Conservation (phyloP, 169 alveolate genomes). For the Cryptosporidium sp. region DNA sequence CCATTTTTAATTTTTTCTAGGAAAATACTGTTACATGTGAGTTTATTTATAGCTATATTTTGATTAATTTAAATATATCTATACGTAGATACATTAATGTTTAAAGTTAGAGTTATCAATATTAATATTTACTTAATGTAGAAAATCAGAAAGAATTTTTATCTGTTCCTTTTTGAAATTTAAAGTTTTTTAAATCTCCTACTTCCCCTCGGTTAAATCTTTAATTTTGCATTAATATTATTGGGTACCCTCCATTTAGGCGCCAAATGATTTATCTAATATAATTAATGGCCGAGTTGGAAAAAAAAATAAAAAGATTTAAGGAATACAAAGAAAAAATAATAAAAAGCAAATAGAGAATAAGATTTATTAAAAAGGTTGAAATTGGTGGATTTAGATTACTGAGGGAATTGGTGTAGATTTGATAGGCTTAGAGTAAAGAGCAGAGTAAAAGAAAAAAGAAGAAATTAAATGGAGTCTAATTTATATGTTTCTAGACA, state of each 20-base stretch:
- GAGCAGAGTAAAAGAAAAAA: neutral
- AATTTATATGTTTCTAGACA: slow-evolving; percentile 3
- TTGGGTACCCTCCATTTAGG: slow-evolving; percentile 3
- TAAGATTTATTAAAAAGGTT: neutral
- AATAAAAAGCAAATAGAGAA: neutral
- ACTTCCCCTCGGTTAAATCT: neutral
- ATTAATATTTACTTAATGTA: neutral
- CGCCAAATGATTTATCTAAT: neutral
- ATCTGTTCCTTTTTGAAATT: neutral
- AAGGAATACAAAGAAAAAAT: neutral
- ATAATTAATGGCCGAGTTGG: slow-evolving; percentile 18
- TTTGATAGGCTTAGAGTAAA: neutral
- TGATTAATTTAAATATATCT: neutral
- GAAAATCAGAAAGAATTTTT: neutral
- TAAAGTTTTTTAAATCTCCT: neutral
- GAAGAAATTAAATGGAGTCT: neutral
- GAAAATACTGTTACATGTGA: neutral
- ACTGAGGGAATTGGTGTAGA: neutral
- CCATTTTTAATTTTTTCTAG: too few species aligned
- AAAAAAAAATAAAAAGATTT: slow-evolving; percentile 10
- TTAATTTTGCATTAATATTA: slow-evolving; percentile 7
- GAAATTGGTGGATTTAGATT: neutral
- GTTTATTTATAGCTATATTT: neutral
- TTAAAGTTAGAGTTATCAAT: too few species aligned
- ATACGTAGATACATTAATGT: too few species aligned